phyloP scores from a whole-genome alignment of 345 rosid genomes.

The Populus davidiana region DNA sequence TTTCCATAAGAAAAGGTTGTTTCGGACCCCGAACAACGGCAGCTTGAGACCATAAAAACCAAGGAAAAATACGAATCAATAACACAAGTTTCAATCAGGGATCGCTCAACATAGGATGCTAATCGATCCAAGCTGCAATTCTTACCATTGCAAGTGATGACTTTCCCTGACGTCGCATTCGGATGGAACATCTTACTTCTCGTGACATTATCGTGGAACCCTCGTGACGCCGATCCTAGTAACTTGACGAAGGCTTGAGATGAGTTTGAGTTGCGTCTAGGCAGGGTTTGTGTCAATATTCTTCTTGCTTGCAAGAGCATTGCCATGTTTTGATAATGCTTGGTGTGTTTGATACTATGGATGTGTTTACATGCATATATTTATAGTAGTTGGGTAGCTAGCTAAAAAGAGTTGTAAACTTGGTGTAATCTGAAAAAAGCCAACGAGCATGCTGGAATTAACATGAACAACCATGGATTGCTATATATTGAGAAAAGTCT shows the following conservation, averaged over 20 bases:
- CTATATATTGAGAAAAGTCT: no score
- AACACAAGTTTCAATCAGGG: neutral
- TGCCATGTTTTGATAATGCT: neutral
- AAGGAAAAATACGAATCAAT: no score
- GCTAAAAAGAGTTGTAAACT: no score
- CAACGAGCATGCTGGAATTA: no score
- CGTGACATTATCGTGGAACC: neutral
- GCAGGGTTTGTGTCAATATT: neutral
- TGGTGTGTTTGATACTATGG: neutral
- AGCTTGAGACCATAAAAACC: constrained; percentile 31
- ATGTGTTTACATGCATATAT: neutral
- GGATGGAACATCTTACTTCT: constrained; percentile 1
- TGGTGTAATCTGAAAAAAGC: no score
- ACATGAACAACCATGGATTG: no score
- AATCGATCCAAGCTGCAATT: neutral
- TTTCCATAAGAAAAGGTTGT: constrained; percentile 50
- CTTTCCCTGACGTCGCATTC: constrained; percentile 25
- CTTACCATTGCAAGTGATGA: constrained; percentile 43
- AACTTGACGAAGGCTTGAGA: neutral
- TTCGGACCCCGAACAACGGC: constrained; percentile 60
- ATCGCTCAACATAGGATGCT: no score
- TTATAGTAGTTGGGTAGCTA: no score
- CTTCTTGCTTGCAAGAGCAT: neutral
- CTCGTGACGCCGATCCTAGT: neutral
- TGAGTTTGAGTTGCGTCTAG: neutral